Evolutionary conservation across 768 basidiomycete genomes (phyloP).

Genomic region (Termitomyces eurrhizus): DNA sequence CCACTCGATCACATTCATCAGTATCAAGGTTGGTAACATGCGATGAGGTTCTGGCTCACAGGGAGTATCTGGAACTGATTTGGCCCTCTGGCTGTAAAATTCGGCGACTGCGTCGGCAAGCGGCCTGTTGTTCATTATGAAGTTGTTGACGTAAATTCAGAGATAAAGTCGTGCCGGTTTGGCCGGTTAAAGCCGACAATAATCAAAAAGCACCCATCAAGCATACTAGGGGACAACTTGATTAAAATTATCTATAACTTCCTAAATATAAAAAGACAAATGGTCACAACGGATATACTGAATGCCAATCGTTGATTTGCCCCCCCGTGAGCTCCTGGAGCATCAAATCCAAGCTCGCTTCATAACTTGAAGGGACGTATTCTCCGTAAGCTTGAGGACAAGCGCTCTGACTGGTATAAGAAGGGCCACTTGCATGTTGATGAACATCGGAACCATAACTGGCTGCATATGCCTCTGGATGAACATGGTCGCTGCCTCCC

Average conservation of each 20-base stretch:
- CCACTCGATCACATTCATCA: not conserved
- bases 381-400: not conserved
- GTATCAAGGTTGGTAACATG: not conserved
- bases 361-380: not conserved
- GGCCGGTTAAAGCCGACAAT: not conserved
- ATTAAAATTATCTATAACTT: not conserved
- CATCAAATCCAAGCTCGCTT: not conserved
- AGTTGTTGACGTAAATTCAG: not conserved
- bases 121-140: not conserved
- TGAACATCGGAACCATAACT: not conserved
- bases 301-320: not conserved
- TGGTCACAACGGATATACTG: not conserved
- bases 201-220: too few relatives aligned
- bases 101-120: slow-evolving; percentile 5
- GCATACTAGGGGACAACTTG: not conserved
- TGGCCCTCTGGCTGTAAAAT: slow-evolving; percentile 9
- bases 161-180: not conserved
- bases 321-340: not conserved
- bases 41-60: not conserved
- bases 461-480: not conserved
- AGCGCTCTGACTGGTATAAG: not conserved
- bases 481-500: not conserved
- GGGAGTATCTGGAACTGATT: slow-evolving; percentile 14
- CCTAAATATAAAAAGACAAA: not conserved
- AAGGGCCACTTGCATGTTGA: not conserved